Conservation (phyloP, 2,329 filamentous ascomycete species). For the Helicocarpus griseus region DNA sequence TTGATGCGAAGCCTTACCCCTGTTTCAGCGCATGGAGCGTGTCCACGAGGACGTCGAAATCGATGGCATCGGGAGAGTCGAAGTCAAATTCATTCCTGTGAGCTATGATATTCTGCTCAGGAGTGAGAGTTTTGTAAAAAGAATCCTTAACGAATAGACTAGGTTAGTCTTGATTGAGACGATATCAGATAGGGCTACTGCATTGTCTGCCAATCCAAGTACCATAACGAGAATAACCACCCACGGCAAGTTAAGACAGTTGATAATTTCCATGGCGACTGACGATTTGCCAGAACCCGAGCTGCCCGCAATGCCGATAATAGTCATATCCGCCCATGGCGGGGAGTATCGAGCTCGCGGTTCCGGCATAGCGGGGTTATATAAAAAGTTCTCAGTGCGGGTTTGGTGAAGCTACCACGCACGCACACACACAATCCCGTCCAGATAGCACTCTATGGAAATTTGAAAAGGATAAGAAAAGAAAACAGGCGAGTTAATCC, state of each 20-base stretch:
- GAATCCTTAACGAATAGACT: conserved; percentile 57
- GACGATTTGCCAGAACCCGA: conserved; percentile 96
- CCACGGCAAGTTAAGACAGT: conserved; percentile 85
- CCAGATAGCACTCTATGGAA: no score
- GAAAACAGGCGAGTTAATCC: no score
- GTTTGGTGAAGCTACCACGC: background rate
- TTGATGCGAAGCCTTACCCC: conserved; percentile 51
- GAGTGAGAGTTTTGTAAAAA: conserved; percentile 83
- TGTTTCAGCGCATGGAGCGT: conserved; percentile 75
- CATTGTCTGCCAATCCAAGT: conserved; percentile 20
- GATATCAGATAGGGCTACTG: conserved; percentile 1
- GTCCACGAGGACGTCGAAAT: conserved; percentile 81
- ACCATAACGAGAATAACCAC: conserved; percentile 97
- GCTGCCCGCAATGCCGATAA: conserved; percentile 91
- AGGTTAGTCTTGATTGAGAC: conserved; percentile 12
- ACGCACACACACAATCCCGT: background rate
- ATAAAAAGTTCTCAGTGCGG: background rate
- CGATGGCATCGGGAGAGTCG: conserved; percentile 85
- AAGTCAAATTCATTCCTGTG: conserved; percentile 94
- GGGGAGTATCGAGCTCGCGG: conserved; percentile 66
- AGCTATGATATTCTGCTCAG: conserved; percentile 68
- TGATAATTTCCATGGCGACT: conserved; percentile 82
- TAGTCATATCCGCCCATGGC: conserved; percentile 92
- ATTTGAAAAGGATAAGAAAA: no score
- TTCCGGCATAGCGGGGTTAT: background rate